Evolutionary conservation across 495 filamentous ascomycete genomes (phyloP).

Genomic region (Penicillium crystallinum): DNA sequence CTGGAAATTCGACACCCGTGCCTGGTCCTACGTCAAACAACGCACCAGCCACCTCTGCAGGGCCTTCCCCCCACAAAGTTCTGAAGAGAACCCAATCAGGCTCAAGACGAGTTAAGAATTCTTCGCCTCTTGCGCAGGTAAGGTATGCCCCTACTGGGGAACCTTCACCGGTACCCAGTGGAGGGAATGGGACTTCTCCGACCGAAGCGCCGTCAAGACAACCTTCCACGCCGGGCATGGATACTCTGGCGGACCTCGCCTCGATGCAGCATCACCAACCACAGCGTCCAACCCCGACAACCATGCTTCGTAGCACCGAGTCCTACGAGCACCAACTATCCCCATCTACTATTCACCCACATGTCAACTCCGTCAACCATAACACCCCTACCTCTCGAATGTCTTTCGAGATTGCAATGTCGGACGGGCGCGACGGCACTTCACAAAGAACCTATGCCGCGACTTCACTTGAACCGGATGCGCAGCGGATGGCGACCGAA

Average conservation of each 20-base stretch:
- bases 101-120: conserved; percentile 30
- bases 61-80: conserved; percentile 31
- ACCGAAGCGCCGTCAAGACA: conserved; percentile 38
- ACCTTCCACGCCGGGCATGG: conserved; percentile 57
- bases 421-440: conserved; percentile 40
- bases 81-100: conserved; percentile 33
- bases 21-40: conserved; percentile 27
- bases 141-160: conserved; percentile 35
- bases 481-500: conserved; percentile 49
- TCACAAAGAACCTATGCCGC: conserved; percentile 45
- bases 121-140: conserved; percentile 41
- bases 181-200: conserved; percentile 32
- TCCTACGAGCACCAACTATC: conserved; percentile 47
- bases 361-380: conserved; percentile 47
- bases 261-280: conserved; percentile 63
- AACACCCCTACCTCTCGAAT: conserved; percentile 49
- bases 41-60: conserved; percentile 24
- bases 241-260: conserved; percentile 60
- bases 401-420: conserved; percentile 54
- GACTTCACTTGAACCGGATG: conserved; percentile 49
- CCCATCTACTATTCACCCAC: conserved; percentile 42
- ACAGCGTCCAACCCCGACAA: conserved; percentile 38
- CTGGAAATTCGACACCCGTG: conserved; percentile 39
- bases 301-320: conserved; percentile 41
- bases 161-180: conserved; percentile 26